Conservation (phyloP, 164 flowering plant species). For the Aristolochia contorta region DNA sequence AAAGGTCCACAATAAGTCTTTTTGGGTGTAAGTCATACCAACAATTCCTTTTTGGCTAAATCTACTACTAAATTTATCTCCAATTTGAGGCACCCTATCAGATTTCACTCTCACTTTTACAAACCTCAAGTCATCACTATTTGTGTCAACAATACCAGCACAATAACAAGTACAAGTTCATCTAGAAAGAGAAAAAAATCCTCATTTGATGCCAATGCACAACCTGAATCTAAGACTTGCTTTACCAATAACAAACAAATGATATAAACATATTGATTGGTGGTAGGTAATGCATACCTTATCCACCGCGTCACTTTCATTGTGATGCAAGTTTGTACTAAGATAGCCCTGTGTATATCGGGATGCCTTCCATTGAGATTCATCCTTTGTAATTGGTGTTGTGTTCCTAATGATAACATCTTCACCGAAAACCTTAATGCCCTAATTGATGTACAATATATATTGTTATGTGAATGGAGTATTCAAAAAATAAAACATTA, state of each 20-base stretch:
- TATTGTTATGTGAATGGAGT: too few relatives aligned
- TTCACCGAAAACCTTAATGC: slow-evolving; percentile 93
- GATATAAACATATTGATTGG: too few relatives aligned
- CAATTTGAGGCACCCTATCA: slow-evolving; percentile 89
- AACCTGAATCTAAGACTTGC: too few relatives aligned
- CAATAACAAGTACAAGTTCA: too few relatives aligned
- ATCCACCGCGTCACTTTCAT: slow-evolving; percentile 79
- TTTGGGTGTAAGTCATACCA: slow-evolving; percentile 10
- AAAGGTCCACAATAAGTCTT: slow-evolving; percentile 9
- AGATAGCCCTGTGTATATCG: slow-evolving; percentile 86
- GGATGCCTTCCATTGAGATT: slow-evolving; percentile 70
- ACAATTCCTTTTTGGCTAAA: slow-evolving; percentile 13
- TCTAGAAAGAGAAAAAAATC: too few relatives aligned
- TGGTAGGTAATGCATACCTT: not conserved
- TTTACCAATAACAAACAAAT: too few relatives aligned
- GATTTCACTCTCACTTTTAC: slow-evolving; percentile 89
- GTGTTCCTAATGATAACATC: slow-evolving; percentile 99
- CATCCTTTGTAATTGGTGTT: slow-evolving; percentile 85
- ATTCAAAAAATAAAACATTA: too few relatives aligned
- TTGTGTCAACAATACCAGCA: slow-evolving; percentile 74
- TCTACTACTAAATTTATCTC: slow-evolving; percentile 19
- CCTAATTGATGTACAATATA: slow-evolving; percentile 29
- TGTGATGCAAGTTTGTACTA: slow-evolving; percentile 89
- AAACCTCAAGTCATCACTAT: slow-evolving; percentile 95
- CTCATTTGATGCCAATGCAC: too few relatives aligned